Conservation (phyloP, 2,329 filamentous ascomycete species). For the Diaporthe helianthi region DNA sequence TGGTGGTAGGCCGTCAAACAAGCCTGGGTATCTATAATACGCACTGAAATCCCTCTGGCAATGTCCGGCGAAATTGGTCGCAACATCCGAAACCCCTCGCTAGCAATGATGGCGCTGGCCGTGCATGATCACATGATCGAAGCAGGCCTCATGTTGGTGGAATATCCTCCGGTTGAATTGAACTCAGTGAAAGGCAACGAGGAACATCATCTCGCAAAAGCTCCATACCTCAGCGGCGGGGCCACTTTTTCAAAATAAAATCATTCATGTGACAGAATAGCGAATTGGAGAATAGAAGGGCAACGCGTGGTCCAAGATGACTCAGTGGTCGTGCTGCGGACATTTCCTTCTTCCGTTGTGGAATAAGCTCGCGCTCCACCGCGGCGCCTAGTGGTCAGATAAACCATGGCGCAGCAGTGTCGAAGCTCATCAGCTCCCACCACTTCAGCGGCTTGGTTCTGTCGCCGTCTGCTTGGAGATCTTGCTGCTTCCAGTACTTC, state of each 20-base stretch:
- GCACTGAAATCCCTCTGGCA: not conserved
- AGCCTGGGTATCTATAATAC: constrained; percentile 20
- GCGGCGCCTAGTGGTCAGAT: constrained; percentile 39
- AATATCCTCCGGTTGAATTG: not conserved
- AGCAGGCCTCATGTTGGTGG: not conserved
- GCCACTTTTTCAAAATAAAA: not conserved
- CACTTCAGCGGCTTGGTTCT: constrained; percentile 44
- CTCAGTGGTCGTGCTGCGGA: not conserved
- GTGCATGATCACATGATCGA: not conserved
- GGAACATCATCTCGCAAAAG: not conserved
- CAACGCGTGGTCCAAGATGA: not conserved
- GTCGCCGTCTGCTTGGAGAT: constrained; percentile 46
- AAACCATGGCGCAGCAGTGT: constrained; percentile 45
- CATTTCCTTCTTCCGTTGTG: not conserved
- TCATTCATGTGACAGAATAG: not conserved
- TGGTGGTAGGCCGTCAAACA: constrained; percentile 9
- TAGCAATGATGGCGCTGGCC: not conserved
- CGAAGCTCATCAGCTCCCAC: constrained; percentile 48
- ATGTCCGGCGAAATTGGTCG: constrained; percentile 2
- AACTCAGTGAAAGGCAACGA: not conserved
- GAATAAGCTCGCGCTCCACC: not conserved
- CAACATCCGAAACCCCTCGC: not conserved
- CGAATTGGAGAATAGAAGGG: not conserved
- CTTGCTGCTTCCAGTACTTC: constrained; percentile 54
- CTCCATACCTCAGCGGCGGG: not conserved